A percentile compares a stretch with the other conserved stretches of the same genome.
Conservation (phyloP, 768 basidiomycete species). For the Cystobasidium ongulense region DNA sequence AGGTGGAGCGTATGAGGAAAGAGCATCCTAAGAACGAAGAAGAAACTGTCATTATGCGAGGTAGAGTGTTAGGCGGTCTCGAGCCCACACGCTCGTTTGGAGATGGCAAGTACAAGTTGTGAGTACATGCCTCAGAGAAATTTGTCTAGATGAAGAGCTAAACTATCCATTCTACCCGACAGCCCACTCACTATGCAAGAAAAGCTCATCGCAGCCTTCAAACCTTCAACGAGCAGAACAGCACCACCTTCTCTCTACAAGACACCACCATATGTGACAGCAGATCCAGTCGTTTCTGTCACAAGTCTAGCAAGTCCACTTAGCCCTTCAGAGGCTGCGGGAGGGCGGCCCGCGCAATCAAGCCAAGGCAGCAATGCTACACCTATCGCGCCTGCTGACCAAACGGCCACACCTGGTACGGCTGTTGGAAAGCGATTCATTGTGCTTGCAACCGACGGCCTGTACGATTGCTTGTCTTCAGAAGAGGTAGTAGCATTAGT, state of each 20-base stretch:
- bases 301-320: neutral
- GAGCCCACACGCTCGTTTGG: constrained; percentile 60
- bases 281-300: constrained; percentile 65
- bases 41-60: constrained; percentile 63
- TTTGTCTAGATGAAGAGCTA: constrained; percentile 46
- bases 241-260: constrained; percentile 56
- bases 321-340: neutral
- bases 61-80: constrained; percentile 76
- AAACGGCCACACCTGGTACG: neutral
- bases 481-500: constrained; percentile 81
- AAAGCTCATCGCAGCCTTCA: constrained; percentile 66
- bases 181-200: constrained; percentile 58
- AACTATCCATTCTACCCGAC: constrained; percentile 72
- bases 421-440: constrained; percentile 56
- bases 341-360: constrained; percentile 40
- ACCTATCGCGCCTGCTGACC: neutral
- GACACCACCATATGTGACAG: constrained; percentile 87
- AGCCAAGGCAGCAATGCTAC: constrained; percentile 17
- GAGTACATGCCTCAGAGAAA: neutral
- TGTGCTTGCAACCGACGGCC: constrained; percentile 77
- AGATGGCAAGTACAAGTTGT: constrained; percentile 68
- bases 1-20: constrained; percentile 67
- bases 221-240: constrained; percentile 35
- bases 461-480: constrained; percentile 63
- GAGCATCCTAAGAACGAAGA: constrained; percentile 76